Evolutionary conservation across 2,329 filamentous ascomycete species (phyloP), one percentile per base, ranked within the genome.

Genomic region (Emericellopsis atlantica): DNA sequence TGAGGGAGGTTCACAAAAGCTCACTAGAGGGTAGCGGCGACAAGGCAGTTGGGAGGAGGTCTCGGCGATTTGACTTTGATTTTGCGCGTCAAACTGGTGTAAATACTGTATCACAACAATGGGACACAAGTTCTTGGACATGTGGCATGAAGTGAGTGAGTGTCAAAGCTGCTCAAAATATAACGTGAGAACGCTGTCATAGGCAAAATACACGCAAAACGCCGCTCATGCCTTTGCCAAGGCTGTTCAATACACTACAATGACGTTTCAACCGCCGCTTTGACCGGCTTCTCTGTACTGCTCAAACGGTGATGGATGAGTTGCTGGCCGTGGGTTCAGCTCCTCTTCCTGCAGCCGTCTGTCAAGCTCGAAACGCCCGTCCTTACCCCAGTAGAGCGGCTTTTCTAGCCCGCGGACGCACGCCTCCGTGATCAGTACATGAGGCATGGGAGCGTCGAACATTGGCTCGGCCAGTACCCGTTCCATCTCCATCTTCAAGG

Each of bases 401-500:
- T 71, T 76, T 50, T 79, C 78, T 21, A 68, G 66, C 11, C 81
- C 76, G 16, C 66, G 66, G 2, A 84, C 81, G 26, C 81, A 81
- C 2, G 65, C 72, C 54, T 87, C 80, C 0, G 81, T 85, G 34
- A 89, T 75, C 8, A 88, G 67, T 2, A 87, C 81, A 49, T 83
- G 85, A 18, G 82, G 76, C 48, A 81, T 80, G 5, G 85, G 85
- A 0, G 81, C 80, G 52, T 88, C 81, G 54, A 86, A 90, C 74
- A 89, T 89, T 26, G 84, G 78, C 57, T 89, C 84, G 4, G 79
- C 79, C 10, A 90, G 65, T 7, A 90, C 75, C 3, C 79, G 74
- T 58, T 90, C 85, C 71, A 90, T 80, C 53, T 88, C 83, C 57
- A 85, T 86, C 52, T 86, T 81, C 14, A 92, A 62, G 1, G 80